A percentile compares a stretch with the other conserved stretches of the same genome.
These are phyloP conservation scores for Tuber melanosporum DNA, from an alignment of 495 filamentous ascomycete species.

Conservation along the genomic window DNA sequence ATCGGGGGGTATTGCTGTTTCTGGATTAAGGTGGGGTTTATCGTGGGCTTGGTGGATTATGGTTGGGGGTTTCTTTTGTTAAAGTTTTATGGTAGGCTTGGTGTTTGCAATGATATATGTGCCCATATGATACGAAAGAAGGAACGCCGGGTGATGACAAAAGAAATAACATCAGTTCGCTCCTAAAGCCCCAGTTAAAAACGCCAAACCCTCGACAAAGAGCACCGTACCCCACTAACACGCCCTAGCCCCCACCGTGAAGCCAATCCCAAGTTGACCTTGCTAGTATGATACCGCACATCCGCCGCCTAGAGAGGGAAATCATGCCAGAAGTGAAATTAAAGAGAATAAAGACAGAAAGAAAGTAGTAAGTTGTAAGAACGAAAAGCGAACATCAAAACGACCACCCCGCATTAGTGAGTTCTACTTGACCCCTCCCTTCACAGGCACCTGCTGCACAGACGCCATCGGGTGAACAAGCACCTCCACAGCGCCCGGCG, in stretches of 20 bases:
- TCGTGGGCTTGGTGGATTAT: background rate
- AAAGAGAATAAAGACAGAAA: background rate
- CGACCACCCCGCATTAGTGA: background rate
- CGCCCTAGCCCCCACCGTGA: background rate
- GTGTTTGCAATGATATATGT: background rate
- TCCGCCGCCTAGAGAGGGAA: background rate
- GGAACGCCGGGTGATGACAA: background rate
- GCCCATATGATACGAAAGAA: background rate
- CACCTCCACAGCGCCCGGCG: constrained; percentile 17
- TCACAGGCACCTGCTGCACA: background rate
- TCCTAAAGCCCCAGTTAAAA: background rate
- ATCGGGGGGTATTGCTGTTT: background rate
- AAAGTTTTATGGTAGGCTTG: background rate
- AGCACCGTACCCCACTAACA: background rate
- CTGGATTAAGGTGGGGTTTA: background rate
- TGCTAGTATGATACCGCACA: background rate
- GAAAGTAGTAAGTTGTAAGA: background rate
- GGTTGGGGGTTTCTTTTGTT: background rate
- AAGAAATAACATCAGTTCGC: background rate
- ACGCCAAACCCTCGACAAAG: background rate
- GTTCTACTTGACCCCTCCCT: background rate
- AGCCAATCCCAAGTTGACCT: background rate
- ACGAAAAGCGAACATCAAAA: background rate
- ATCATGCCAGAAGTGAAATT: background rate
- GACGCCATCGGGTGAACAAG: constrained; percentile 6